A percentile compares a stretch with the other conserved stretches of the same genome.
Conservation (phyloP, 805 yeast species). For the Nakazawaea ishiwadae region DNA sequence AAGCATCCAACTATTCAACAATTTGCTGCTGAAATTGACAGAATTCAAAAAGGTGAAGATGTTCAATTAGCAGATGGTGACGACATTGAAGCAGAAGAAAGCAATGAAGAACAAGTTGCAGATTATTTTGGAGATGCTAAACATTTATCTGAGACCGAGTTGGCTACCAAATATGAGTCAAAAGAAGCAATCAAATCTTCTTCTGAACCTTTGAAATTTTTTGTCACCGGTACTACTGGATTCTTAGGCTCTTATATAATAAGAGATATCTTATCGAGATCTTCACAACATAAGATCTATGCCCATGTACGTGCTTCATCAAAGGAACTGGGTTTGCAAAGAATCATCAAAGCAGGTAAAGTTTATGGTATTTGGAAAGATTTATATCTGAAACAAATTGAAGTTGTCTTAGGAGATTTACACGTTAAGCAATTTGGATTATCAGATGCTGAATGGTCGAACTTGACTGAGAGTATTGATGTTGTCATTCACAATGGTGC, state of each 20-base stretch:
- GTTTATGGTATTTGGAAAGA: conserved; percentile 83
- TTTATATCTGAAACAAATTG: conserved; percentile 49
- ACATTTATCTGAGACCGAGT: conserved; percentile 35
- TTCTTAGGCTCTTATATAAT: conserved; percentile 90
- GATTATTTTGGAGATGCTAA: conserved; percentile 77
- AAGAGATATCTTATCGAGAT: conserved; percentile 65
- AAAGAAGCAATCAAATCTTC: conserved; percentile 31
- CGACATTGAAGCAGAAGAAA: conserved; percentile 21
- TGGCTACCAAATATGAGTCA: conserved; percentile 41
- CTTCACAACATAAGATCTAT: conserved; percentile 50
- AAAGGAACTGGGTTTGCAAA: conserved; percentile 63
- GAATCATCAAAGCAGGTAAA: conserved; percentile 69
- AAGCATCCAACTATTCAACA: conserved; percentile 79
- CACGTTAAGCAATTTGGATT: conserved; percentile 72
- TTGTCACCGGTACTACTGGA: conserved; percentile 95
- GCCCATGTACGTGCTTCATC: conserved; percentile 91
- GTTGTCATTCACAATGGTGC: conserved; percentile 96
- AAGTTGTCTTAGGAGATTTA: conserved; percentile 80
- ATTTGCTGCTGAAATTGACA: conserved; percentile 71
- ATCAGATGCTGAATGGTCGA: conserved; percentile 48
- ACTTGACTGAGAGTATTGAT: conserved; percentile 60
- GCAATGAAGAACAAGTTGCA: conserved; percentile 17
- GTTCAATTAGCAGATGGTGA: conserved; percentile 36
- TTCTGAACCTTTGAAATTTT: conserved; percentile 48
- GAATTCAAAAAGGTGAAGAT: conserved; percentile 45